Percentiles rank a stretch among this genome's conserved stretches.
phyloP scores from a whole-genome alignment of 306 rosid genomes.

The Corylus heterophylla region DNA sequence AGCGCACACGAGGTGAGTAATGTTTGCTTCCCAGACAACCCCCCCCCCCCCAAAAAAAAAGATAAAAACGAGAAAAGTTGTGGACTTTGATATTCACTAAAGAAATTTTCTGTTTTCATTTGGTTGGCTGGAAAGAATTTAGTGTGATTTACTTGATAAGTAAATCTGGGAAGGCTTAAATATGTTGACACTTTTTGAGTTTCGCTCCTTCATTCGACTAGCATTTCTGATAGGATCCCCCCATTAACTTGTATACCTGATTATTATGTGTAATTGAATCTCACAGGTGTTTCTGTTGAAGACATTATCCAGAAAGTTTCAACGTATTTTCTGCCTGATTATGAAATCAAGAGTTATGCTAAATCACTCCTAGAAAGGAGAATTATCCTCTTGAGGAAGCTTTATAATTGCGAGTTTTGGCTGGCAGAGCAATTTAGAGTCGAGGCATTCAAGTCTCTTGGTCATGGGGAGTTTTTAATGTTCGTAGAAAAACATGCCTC shows the following conservation, averaged over 20 bases:
- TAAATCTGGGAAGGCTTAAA: background rate
- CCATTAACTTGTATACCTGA: slow-evolving; percentile 20
- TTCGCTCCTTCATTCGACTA: background rate
- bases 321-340: slow-evolving; percentile 51
- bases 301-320: slow-evolving; percentile 62
- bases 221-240: background rate
- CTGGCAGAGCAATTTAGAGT: slow-evolving; percentile 65
- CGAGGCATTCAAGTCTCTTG: slow-evolving; percentile 67
- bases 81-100: background rate
- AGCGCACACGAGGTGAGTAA: slow-evolving; percentile 50
- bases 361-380: slow-evolving; percentile 36
- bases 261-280: slow-evolving; percentile 18
- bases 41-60: too few relatives aligned
- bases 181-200: background rate
- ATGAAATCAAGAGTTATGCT: slow-evolving; percentile 30
- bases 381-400: slow-evolving; percentile 53
- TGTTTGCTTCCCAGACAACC: slow-evolving; percentile 7
- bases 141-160: background rate
- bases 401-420: slow-evolving; percentile 71
- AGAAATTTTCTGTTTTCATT: background rate
- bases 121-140: background rate
- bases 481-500: slow-evolving; percentile 58
- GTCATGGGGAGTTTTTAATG: slow-evolving; percentile 67
- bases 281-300: slow-evolving; percentile 60
- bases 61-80: too few relatives aligned